Evolutionary conservation across 495 filamentous ascomycete genomes (phyloP), one percentile per base, ranked within the genome.

Genomic region (Aspergillus campestris): DNA sequence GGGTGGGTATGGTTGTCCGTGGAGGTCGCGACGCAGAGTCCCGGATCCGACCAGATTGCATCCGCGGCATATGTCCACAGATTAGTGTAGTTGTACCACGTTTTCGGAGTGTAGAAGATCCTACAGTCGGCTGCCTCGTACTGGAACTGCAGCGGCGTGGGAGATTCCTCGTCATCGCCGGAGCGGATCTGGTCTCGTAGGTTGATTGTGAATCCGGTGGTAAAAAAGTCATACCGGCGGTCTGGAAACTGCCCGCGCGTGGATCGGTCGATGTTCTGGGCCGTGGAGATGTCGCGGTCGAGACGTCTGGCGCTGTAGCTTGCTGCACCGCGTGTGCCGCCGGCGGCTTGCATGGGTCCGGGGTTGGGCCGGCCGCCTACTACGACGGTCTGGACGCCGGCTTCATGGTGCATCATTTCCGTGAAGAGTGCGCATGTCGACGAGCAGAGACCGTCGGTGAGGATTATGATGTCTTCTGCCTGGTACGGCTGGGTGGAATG

Each of bases 401-500:
- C 75, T 47, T 72, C 63, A 39, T 67, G 51, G 2, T 64, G 57
- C 55, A 82, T 64, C 40, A 79, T 64, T 31, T 75, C 66, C 31
- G 55, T 55, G 56, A 81, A 75, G 42, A 81, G 55, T 2, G 73
- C 70, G 64, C 80, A 84, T 1, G 78, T 76, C 0, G 75, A 79
- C 13, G 71, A 73, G 62, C 81, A 84, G 44, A 67, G 68, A 32
- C 80, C 79, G 57, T 82, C 79, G 31, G 68, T 68, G 13, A 50
- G 31, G 1, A 34, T 6, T n/a, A 34, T 44, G 15, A 44, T 44
- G 10, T 44, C 41, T 11, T 44, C 41, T 7, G 41, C 13, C 10
- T 31, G 31, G 32, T 34, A 44, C 0, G 32, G 31, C 18, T 40
- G 38, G 3, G 27, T 30, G 8, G 31, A n/a, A 13, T 40, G 29